These are phyloP conservation scores for Dissophora globulifera DNA, from an alignment of 192 early-diverging fungal species.

Conservation along the genomic window DNA sequence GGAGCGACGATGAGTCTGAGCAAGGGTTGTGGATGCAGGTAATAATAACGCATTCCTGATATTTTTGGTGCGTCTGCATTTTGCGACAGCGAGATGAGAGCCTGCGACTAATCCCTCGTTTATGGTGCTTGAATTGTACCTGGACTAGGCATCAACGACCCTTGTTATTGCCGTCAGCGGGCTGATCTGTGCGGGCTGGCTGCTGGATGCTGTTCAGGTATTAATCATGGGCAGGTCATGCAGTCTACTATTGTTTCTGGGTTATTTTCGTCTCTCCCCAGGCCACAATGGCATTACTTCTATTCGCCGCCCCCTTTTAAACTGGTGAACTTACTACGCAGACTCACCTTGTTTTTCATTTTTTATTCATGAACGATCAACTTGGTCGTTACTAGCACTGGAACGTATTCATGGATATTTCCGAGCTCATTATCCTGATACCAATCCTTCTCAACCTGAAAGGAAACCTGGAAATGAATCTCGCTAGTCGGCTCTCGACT, in stretches of 20 bases:
- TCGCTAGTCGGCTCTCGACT: conserved; percentile 88
- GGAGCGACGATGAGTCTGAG: conserved; percentile 1
- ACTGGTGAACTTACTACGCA: too few species aligned
- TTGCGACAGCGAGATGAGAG: too few species aligned
- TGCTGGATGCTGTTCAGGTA: conserved; percentile 75
- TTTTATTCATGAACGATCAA: conserved; percentile 10
- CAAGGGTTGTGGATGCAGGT: conserved; percentile 54
- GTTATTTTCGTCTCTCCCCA: too few species aligned
- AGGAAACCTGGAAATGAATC: conserved; percentile 92
- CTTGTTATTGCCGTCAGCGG: conserved; percentile 77
- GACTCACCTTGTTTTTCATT: not conserved
- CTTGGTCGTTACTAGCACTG: conserved; percentile 59
- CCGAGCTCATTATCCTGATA: conserved; percentile 86
- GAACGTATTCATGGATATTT: conserved; percentile 72
- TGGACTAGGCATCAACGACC: conserved; percentile 52
- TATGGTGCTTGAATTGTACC: not conserved
- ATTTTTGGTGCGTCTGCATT: too few species aligned
- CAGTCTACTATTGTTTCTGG: too few species aligned
- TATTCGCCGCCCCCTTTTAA: too few species aligned
- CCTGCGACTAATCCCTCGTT: too few species aligned
- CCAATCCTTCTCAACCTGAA: conserved; percentile 89
- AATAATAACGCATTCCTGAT: too few species aligned
- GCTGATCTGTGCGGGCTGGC: conserved; percentile 75
- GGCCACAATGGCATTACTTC: too few species aligned
- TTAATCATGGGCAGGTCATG: too few species aligned